Base-by-base conservation (phyloP, 139 green algal species). In the Axilococcus clingmanii region DNA sequence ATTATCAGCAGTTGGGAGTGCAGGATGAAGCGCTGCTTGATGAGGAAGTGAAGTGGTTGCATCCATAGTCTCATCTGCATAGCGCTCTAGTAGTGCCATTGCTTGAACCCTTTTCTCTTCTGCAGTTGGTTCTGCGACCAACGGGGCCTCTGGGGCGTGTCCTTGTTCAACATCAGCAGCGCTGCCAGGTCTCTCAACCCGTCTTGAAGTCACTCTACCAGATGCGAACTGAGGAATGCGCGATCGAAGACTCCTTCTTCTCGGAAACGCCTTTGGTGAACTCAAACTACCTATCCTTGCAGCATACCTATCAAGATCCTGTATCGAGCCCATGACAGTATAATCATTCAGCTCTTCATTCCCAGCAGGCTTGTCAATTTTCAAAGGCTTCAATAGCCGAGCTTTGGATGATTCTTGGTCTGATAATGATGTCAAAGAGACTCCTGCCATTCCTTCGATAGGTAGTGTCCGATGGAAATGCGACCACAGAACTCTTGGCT, bases 391-490 rank as follows among this genome's bases (percentile, higher is more conserved):
- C 9, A 38, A 38, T 17, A 38, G 9, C 12, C 9, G 33, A 12
- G 9, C 12, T 9, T 38, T 38, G 9, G 9, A 9, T 38, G 12
- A 38, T 17, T 38, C 9, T 12, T 9, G 9, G 12, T 9, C 33
- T 9, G 12, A 9, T 17, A 9, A 17, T 38, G 9, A 12, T 17
- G 9, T 38, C 9, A 12, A 12, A 17, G 9, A 9, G 9, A 12
- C 33, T 17, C 33, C 12, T 38, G 33, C 33, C 33, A 38, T 9
- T 12, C 33, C 33, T 12, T 12, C 33, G 12, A 38, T 38, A 38
- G 33, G 33, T n/a, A n/a, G n/a, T n/a, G n/a, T n/a, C n/a, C n/a
- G n/a, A 58, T 74, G 65, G 35, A 74, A 74, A 38, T 53, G 57
- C 4, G 48, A 44, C 65, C 65, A 74, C 15, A 45, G 52, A 40